Evolutionary conservation across 768 basidiomycete genomes (phyloP).

Genomic region (Vishniacozyma victoriae): DNA sequence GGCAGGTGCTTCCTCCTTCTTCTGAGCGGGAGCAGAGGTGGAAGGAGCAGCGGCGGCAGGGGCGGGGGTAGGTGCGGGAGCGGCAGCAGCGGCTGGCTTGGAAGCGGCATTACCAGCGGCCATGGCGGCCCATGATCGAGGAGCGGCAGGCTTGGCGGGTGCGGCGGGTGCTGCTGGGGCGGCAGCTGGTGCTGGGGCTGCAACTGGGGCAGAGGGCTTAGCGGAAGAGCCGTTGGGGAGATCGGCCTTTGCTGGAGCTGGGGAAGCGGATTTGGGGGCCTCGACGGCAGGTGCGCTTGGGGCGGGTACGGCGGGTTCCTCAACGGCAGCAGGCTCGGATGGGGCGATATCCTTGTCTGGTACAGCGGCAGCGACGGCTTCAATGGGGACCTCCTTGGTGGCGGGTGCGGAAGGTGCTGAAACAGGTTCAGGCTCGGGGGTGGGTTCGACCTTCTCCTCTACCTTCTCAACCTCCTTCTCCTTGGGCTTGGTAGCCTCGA

Average conservation of each 20-base stretch:
- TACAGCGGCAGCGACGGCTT: slow-evolving; percentile 30
- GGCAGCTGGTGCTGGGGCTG: slow-evolving; percentile 43
- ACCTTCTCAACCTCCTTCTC: slow-evolving; percentile 4
- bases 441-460: slow-evolving; percentile 2
- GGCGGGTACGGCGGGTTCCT: slow-evolving; percentile 32
- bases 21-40: no score
- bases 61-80: slow-evolving; percentile 14
- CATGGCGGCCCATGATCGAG: slow-evolving; percentile 86
- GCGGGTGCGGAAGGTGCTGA: slow-evolving; percentile 49
- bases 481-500: neutral
- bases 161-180: slow-evolving; percentile 48
- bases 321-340: slow-evolving; percentile 34
- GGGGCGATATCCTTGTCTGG: slow-evolving; percentile 37
- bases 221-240: slow-evolving; percentile 20
- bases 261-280: slow-evolving; percentile 4
- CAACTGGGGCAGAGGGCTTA: slow-evolving; percentile 44
- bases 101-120: slow-evolving; percentile 63
- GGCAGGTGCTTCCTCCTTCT: slow-evolving; percentile 11
- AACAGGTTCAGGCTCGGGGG: slow-evolving; percentile 33
- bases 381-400: slow-evolving; percentile 21
- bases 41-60: slow-evolving; percentile 13
- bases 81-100: slow-evolving; percentile 56
- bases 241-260: slow-evolving; percentile 19
- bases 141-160: slow-evolving; percentile 51
- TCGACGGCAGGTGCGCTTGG: slow-evolving; percentile 8